A percentile compares a stretch with the other conserved stretches of the same genome.
phyloP scores from a whole-genome alignment of 2,329 filamentous ascomycete species.

The Xylariaceae sp. region DNA sequence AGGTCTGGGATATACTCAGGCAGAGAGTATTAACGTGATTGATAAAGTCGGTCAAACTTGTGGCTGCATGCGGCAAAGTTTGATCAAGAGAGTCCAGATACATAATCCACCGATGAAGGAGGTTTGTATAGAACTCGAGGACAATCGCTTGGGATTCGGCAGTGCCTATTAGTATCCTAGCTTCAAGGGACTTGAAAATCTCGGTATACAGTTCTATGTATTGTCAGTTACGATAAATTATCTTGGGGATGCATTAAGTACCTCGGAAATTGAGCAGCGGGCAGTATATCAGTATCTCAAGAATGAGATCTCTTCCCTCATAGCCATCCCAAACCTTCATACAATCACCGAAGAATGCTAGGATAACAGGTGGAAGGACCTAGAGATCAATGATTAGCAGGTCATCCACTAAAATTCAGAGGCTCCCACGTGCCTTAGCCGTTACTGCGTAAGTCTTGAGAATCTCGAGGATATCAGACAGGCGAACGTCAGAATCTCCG shows the following conservation, averaged over 20 bases:
- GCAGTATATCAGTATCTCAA: conserved; percentile 53
- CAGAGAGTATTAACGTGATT: conserved; percentile 51
- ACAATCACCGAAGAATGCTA: conserved; percentile 48
- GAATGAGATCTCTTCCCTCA: conserved; percentile 46
- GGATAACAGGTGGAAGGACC: conserved; percentile 44
- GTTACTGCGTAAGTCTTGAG: conserved; percentile 52
- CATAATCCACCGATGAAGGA: conserved; percentile 59
- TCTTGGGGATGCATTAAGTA: conserved; percentile 23
- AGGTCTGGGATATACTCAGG: conserved; percentile 56
- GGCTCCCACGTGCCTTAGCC: conserved; percentile 43
- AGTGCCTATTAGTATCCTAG: conserved; percentile 43
- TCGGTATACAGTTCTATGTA: conserved; percentile 44
- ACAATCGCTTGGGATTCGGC: conserved; percentile 53
- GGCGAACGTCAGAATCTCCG: conserved; percentile 44
- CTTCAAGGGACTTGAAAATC: conserved; percentile 50
- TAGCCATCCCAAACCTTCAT: conserved; percentile 60
- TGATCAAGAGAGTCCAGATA: conserved; percentile 36
- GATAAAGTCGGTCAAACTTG: conserved; percentile 38
- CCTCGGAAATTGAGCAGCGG: conserved; percentile 55
- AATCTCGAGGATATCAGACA: conserved; percentile 51
- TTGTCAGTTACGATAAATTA: conserved; percentile 16
- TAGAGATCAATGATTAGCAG: conserved; percentile 14
- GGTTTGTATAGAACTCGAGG: conserved; percentile 61
- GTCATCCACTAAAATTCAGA: background rate
- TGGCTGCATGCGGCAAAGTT: conserved; percentile 31